Percentiles rank a stretch among this genome's conserved stretches.
Conservation (phyloP, 1,284 basidiomycete genomes). For the Sparassis latifolia region DNA sequence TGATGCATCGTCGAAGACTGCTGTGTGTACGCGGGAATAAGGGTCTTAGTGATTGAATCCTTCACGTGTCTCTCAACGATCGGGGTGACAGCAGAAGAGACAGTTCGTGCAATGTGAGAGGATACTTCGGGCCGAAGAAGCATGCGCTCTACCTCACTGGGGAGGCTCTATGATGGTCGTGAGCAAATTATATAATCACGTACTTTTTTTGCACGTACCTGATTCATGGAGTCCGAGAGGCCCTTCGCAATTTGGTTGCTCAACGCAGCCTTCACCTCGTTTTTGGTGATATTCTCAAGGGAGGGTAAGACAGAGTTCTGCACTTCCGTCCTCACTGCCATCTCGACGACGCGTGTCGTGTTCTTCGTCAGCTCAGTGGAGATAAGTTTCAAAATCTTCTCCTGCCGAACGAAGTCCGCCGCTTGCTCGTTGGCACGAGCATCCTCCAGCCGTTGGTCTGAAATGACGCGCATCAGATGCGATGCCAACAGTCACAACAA, state of each 20-base stretch:
- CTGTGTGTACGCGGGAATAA: slow-evolving; percentile 68
- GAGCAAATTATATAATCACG: not conserved
- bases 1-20: slow-evolving; percentile 69
- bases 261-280: slow-evolving; percentile 67
- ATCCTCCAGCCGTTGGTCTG: slow-evolving; percentile 78
- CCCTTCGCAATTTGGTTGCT: slow-evolving; percentile 71
- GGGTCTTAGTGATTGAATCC: slow-evolving; percentile 64
- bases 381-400: slow-evolving; percentile 80
- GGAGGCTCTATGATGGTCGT: slow-evolving; percentile 47
- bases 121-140: slow-evolving; percentile 71
- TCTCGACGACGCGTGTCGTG: slow-evolving; percentile 78
- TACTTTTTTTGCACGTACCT: slow-evolving; percentile 37
- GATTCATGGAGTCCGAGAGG: slow-evolving; percentile 62
- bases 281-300: slow-evolving; percentile 71
- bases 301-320: slow-evolving; percentile 75
- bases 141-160: slow-evolving; percentile 70
- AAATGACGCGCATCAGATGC: not conserved
- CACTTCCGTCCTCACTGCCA: slow-evolving; percentile 76
- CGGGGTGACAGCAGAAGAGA: slow-evolving; percentile 62
- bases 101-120: slow-evolving; percentile 63
- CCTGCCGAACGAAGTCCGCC: slow-evolving; percentile 74
- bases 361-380: slow-evolving; percentile 79
- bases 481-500: not conserved
- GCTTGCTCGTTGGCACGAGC: slow-evolving; percentile 67
- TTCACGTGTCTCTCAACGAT: slow-evolving; percentile 75